Evolutionary conservation across 2,329 filamentous ascomycete genomes (phyloP), one percentile per base, ranked within the genome.

Genomic region (Ploettnerulaceae sp.): DNA sequence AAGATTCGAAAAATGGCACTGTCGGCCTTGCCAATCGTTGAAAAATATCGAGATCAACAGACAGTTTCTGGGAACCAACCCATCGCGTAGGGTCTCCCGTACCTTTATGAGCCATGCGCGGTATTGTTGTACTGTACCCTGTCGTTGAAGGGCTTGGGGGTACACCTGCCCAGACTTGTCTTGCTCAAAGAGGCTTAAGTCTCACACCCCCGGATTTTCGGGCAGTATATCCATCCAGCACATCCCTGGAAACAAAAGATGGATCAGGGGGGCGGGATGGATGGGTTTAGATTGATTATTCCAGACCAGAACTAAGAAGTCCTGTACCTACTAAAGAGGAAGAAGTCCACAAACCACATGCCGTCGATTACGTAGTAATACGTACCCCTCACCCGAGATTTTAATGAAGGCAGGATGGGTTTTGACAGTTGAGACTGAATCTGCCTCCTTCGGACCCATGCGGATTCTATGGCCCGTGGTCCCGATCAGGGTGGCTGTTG

Each of bases 201-300:
- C 41, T 14, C 20, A 26, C 32, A 42, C 51, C 53, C 53, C 55
- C n/a, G 55, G 55, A 56, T 54, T 56, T 45, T 47, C 53, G 53
- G 51, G 37, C 48, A 54, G 53, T 33, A 35, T 49, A 36, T 46
- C 53, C 53, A 46, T 39, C 43, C 24, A 42, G 24, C 24, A 14
- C 29, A 22, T 17, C 45, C 45, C 44, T 34, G 36, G 18, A 20
- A 22, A 15, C 17, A 15, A 39, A 22, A 36, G 35, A 31, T 40
- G 35, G 29, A 22, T 29, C 34, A 14, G 26, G 24, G 26, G 15
- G 20, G 20, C 2, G 15, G 11, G n/a, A 20, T 25, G 11, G 12
- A 32, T 29, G 3, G 28, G 12, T 33, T 11, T 33, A 17, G 12
- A 8, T n/a, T n/a, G n/a, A n/a, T n/a, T n/a, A 33, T 29, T 22